Percentiles rank a stretch among this genome's conserved stretches.
Evolutionary conservation across 75 land plant genomes (phyloP).

Genomic region (Pseudotsuga menziesii): DNA sequence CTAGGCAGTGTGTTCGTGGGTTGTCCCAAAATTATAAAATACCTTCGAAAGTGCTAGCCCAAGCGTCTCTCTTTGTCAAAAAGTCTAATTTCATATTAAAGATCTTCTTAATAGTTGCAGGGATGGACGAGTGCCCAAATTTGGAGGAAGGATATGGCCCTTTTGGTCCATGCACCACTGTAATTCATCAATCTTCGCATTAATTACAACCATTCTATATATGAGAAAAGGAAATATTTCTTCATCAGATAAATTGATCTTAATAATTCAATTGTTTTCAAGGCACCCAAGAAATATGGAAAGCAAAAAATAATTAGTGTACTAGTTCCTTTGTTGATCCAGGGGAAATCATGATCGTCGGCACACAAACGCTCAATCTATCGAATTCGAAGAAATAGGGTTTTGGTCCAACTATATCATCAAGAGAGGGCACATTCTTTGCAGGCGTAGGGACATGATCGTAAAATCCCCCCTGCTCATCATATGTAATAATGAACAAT

Average conservation of each 20-base stretch:
- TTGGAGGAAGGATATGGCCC: background rate
- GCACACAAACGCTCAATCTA: no score
- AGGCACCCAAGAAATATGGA: background rate
- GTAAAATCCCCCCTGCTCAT: no score
- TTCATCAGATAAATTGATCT: no score
- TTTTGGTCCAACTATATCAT: no score
- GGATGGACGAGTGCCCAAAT: background rate
- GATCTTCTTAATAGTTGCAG: conserved; percentile 81
- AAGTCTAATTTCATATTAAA: conserved; percentile 67
- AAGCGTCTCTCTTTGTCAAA: conserved; percentile 74
- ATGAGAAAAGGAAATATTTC: no score
- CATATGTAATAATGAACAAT: no score
- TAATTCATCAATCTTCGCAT: no score
- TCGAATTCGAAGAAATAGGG: no score
- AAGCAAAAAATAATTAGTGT: background rate
- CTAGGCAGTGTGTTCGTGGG: background rate
- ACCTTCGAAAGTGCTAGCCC: conserved; percentile 90
- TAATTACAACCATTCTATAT: no score
- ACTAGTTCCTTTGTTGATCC: conserved; percentile 56
- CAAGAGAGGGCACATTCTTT: no score
- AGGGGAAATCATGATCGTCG: no score
- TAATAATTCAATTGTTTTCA: background rate
- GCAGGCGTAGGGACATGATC: no score
- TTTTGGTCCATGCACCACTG: background rate
- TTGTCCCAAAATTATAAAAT: background rate